These are phyloP conservation scores for Populus pruinosa DNA, from an alignment of 345 rosid genomes.

Conservation along the genomic window DNA sequence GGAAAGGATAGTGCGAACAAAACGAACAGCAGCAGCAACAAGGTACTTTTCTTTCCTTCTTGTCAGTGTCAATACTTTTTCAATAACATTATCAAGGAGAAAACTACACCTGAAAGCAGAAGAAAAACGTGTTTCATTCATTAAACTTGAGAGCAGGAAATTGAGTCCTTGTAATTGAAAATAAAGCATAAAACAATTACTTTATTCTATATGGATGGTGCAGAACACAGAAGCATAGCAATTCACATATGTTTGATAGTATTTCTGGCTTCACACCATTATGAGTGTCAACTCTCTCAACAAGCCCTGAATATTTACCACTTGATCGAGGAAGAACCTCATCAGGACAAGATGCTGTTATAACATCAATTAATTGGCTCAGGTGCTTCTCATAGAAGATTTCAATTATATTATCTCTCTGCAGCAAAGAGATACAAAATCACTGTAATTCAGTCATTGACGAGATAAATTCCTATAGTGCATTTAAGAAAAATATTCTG, in stretches of 20 bases:
- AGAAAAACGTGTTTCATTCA: slow-evolving; percentile 14
- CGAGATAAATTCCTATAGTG: slow-evolving; percentile 1
- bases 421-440: slow-evolving; percentile 31
- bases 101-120: slow-evolving; percentile 72
- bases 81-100: slow-evolving; percentile 72
- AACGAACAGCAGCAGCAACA: slow-evolving; percentile 88
- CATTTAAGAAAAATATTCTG: slow-evolving; percentile 13
- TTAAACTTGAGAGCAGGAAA: slow-evolving; percentile 15
- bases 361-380: slow-evolving; percentile 80
- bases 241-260: slow-evolving; percentile 82
- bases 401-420: slow-evolving; percentile 82
- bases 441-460: background rate
- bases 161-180: slow-evolving; percentile 1
- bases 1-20: slow-evolving; percentile 85
- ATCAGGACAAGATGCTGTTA: slow-evolving; percentile 70
- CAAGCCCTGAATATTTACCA: slow-evolving; percentile 42
- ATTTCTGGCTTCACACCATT: slow-evolving; percentile 70
- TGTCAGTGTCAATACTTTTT: slow-evolving; percentile 79
- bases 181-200: slow-evolving; percentile 38
- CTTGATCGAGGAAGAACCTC: slow-evolving; percentile 33
- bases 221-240: slow-evolving; percentile 87
- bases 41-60: slow-evolving; percentile 86
- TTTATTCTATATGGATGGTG: slow-evolving; percentile 94
- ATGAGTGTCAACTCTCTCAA: slow-evolving; percentile 42
- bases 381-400: slow-evolving; percentile 94